Evolutionary conservation across 2,329 filamentous ascomycete genomes (phyloP).

Genomic region (Plenodomus lindquistii): DNA sequence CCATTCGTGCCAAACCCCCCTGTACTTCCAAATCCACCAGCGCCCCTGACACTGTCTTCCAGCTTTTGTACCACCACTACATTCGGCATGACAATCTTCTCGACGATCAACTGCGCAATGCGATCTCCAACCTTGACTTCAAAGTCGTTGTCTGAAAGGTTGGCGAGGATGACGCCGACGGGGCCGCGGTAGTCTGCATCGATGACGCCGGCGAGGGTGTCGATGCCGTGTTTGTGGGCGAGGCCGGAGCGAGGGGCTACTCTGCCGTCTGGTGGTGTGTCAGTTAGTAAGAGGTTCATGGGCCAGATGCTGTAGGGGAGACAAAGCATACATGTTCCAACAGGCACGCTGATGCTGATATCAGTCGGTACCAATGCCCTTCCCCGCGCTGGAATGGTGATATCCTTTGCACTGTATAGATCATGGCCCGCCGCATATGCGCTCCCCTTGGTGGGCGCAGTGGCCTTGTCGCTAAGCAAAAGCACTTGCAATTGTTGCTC

Average conservation of each 20-base stretch:
- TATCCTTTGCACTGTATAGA: constrained; percentile 76
- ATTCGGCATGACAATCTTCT: constrained; percentile 92
- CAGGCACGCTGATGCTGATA: constrained; percentile 86
- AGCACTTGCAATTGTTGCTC: constrained; percentile 76
- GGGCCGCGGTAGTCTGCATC: constrained; percentile 96
- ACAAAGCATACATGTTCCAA: constrained; percentile 80
- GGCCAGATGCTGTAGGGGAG: too few species aligned
- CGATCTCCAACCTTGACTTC: constrained; percentile 82
- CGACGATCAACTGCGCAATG: constrained; percentile 89
- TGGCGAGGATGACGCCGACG: constrained; percentile 94
- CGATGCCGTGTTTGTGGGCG: constrained; percentile 92
- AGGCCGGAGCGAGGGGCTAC: constrained; percentile 90
- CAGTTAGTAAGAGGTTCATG: not conserved
- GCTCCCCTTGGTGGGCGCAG: constrained; percentile 83
- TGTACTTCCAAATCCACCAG: constrained; percentile 62
- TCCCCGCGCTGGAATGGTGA: constrained; percentile 76
- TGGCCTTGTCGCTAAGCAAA: constrained; percentile 80
- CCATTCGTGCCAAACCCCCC: constrained; percentile 38
- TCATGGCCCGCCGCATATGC: constrained; percentile 93
- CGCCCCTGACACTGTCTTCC: constrained; percentile 87
- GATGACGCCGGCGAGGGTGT: constrained; percentile 94
- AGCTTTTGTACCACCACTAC: constrained; percentile 87
- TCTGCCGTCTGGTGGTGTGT: constrained; percentile 69
- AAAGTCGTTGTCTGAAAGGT: constrained; percentile 83
- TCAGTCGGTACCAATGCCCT: constrained; percentile 89